A percentile compares a stretch with the other conserved stretches of the same genome.
Conservation (phyloP, 2,329 filamentous ascomycete species). For the Fusarium sp. region DNA sequence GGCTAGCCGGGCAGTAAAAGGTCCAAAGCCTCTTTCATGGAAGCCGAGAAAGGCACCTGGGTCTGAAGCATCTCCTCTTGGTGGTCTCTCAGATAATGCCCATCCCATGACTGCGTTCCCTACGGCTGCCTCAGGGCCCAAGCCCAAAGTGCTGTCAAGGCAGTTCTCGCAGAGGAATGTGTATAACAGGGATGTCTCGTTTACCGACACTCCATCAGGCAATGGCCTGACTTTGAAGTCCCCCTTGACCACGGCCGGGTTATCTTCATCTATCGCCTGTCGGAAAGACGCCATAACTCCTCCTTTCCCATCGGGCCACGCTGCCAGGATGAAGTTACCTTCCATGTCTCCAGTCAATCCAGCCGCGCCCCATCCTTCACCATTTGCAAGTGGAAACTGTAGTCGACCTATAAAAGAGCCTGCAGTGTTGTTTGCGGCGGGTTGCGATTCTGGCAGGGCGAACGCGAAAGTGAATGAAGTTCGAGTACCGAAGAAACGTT, state of each 20-base stretch:
- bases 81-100: not conserved
- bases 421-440: not conserved
- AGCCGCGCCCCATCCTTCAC: slow-evolving; percentile 14
- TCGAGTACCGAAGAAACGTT: not conserved
- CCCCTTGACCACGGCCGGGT: not conserved
- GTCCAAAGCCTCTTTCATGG: not conserved
- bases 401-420: slow-evolving; percentile 12
- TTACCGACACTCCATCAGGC: slow-evolving; percentile 11
- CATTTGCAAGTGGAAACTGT: not conserved
- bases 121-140: slow-evolving; percentile 1
- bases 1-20: not conserved
- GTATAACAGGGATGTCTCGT: not conserved
- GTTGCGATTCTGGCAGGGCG: not conserved
- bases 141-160: not conserved
- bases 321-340: slow-evolving; percentile 14
- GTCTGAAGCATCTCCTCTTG: not conserved
- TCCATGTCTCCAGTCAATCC: slow-evolving; percentile 20
- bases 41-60: slow-evolving; percentile 8
- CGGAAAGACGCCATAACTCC: slow-evolving; percentile 19
- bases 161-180: slow-evolving; percentile 23
- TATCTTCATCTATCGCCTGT: slow-evolving; percentile 19
- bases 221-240: slow-evolving; percentile 14
- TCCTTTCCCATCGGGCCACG: slow-evolving; percentile 16
- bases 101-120: slow-evolving; percentile 20
- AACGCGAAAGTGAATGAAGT: slow-evolving; percentile 6